These are phyloP conservation scores for Globisporangium paddicum DNA, from an alignment of 352 stramenopile genomes.

Conservation along the genomic window DNA sequence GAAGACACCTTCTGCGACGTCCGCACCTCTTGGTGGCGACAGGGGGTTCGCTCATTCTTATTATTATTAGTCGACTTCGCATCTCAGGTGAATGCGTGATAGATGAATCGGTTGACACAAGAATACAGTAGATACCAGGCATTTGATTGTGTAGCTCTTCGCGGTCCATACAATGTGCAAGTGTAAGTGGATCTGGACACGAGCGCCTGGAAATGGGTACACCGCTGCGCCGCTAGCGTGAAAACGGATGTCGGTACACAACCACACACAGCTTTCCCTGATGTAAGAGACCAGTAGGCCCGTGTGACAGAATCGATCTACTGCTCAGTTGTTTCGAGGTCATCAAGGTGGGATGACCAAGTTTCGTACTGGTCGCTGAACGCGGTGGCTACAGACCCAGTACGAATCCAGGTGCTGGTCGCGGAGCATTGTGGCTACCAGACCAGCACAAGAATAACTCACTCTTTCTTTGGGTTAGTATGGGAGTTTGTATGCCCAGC, in stretches of 20 bases:
- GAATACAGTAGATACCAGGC: too few species aligned
- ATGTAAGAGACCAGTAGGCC: not conserved
- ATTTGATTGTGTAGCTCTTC: too few species aligned
- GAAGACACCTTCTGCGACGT: not conserved
- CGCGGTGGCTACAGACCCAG: not conserved
- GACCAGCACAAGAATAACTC: not conserved
- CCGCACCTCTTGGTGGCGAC: constrained; percentile 4
- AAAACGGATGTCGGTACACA: not conserved
- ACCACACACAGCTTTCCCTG: not conserved
- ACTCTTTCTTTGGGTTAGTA: not conserved
- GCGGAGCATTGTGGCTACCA: not conserved
- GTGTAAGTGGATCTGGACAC: not conserved
- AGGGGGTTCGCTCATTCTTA: too few species aligned
- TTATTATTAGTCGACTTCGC: not conserved
- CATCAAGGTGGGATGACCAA: not conserved
- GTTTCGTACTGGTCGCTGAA: not conserved
- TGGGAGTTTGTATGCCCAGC: not conserved
- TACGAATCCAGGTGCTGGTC: not conserved
- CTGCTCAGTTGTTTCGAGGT: not conserved
- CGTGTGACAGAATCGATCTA: not conserved
- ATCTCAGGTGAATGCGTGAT: not conserved
- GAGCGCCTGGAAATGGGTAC: not conserved
- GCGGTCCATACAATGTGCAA: too few species aligned
- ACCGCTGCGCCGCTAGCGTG: not conserved
- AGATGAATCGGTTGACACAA: too few species aligned